Conservation (phyloP, 805 yeast species). For the Maudiozyma serrabonitensis region DNA sequence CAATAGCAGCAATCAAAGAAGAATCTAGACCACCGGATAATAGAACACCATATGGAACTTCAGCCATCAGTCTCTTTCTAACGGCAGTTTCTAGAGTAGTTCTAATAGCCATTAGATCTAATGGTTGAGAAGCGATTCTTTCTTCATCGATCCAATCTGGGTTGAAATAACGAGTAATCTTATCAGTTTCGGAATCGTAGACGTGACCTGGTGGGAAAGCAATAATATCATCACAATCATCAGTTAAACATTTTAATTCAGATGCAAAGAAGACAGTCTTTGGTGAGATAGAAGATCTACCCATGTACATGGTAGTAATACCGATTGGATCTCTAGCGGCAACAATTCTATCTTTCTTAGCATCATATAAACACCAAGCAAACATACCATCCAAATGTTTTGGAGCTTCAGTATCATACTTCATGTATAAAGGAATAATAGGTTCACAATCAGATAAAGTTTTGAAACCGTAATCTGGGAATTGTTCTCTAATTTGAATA, state of each 20-base stretch:
- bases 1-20: slow-evolving; percentile 91
- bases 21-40: slow-evolving; percentile 97
- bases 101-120: slow-evolving; percentile 64
- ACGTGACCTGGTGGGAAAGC: slow-evolving; percentile 99
- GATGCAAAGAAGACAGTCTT: slow-evolving; percentile 82
- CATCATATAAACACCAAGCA: slow-evolving; percentile 88
- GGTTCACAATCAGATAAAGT: slow-evolving; percentile 96
- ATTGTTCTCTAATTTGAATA: slow-evolving; percentile 72
- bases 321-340: slow-evolving; percentile 99
- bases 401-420: slow-evolving; percentile 85
- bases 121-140: slow-evolving; percentile 64
- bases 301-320: slow-evolving; percentile 92
- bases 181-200: slow-evolving; percentile 83
- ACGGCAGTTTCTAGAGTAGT: slow-evolving; percentile 86
- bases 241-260: slow-evolving; percentile 87
- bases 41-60: slow-evolving; percentile 97
- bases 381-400: slow-evolving; percentile 95
- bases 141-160: slow-evolving; percentile 93
- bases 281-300: slow-evolving; percentile 60
- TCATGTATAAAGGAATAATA: slow-evolving; percentile 82
- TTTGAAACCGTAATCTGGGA: slow-evolving; percentile 63
- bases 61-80: slow-evolving; percentile 98
- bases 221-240: slow-evolving; percentile 84
- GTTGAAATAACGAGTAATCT: slow-evolving; percentile 75
- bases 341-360: slow-evolving; percentile 69